Evolutionary conservation across 2,329 filamentous ascomycete genomes (phyloP).

Genomic region (Emmonsiellopsis sp.): DNA sequence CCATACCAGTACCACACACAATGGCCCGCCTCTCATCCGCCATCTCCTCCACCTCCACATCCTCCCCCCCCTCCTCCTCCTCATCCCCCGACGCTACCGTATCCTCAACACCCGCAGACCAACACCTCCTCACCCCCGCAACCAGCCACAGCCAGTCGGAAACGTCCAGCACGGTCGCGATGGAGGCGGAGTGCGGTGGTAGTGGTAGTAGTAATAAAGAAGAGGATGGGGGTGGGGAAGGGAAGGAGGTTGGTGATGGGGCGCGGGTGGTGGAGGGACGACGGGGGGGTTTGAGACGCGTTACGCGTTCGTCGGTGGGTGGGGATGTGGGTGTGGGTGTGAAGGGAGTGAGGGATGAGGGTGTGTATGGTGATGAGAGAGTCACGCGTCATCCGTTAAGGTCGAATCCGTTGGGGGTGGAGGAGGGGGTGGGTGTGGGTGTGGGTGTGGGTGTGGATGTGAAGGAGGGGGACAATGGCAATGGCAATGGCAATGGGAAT

Average conservation of each 20-base stretch:
- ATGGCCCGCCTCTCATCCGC: constrained; percentile 23
- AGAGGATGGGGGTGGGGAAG: constrained; percentile 16
- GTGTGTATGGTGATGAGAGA: constrained; percentile 21
- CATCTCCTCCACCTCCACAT: constrained; percentile 21
- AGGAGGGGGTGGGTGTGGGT: not conserved
- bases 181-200: not conserved
- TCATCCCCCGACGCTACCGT: constrained; percentile 12
- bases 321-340: not conserved
- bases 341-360: constrained; percentile 13
- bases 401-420: not conserved
- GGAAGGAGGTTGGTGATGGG: too few species aligned
- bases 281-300: constrained; percentile 29
- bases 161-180: constrained; percentile 29
- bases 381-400: not conserved
- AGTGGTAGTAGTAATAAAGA: constrained; percentile 13
- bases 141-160: constrained; percentile 30
- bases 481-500: not conserved
- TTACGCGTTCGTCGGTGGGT: constrained; percentile 30
- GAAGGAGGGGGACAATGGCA: not conserved
- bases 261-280: not conserved
- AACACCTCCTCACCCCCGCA: constrained; percentile 34
- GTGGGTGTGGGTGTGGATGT: not conserved
- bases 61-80: constrained; percentile 12
- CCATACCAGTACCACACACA: constrained; percentile 5
- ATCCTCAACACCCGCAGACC: constrained; percentile 23